These are phyloP conservation scores for Blepharisma japonicum DNA, from an alignment of 73 alveolate species.

Conservation along the genomic window DNA sequence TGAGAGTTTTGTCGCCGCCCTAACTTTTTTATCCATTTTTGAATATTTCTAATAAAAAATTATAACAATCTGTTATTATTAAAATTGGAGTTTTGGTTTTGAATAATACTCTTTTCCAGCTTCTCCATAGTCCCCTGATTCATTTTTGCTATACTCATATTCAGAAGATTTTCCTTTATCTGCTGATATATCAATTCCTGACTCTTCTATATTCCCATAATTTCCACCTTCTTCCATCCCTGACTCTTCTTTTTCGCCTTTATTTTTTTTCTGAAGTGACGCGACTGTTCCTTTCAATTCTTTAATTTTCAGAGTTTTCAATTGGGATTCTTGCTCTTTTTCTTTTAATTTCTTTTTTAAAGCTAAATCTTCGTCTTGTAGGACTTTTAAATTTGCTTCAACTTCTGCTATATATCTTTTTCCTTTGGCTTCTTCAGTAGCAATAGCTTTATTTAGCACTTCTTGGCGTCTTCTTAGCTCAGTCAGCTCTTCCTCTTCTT, in stretches of 20 bases:
- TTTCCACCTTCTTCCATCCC: too few species aligned
- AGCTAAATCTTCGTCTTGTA: not conserved
- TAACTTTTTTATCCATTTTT: too few species aligned
- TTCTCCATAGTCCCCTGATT: too few species aligned
- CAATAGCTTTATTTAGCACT: not conserved
- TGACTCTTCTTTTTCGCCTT: too few species aligned
- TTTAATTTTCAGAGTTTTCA: slow-evolving; percentile 4
- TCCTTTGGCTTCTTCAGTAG: not conserved
- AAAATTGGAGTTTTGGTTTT: too few species aligned
- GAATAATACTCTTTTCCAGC: too few species aligned
- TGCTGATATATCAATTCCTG: too few species aligned
- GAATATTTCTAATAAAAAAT: too few species aligned
- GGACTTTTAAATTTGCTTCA: not conserved
- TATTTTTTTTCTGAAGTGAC: not conserved
- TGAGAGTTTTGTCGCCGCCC: not conserved
- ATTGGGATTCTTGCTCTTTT: slow-evolving; percentile 5
- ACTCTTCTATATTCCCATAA: too few species aligned
- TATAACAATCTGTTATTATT: too few species aligned
- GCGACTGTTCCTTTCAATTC: not conserved
- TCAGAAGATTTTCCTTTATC: too few species aligned
- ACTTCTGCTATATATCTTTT: not conserved
- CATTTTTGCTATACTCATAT: too few species aligned
- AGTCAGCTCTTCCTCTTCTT: not conserved
- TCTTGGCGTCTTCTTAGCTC: not conserved
- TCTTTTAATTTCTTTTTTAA: not conserved